Evolutionary conservation across 176 grass and related monocot genomes (phyloP).

Genomic region (Aegilops tauschii): DNA sequence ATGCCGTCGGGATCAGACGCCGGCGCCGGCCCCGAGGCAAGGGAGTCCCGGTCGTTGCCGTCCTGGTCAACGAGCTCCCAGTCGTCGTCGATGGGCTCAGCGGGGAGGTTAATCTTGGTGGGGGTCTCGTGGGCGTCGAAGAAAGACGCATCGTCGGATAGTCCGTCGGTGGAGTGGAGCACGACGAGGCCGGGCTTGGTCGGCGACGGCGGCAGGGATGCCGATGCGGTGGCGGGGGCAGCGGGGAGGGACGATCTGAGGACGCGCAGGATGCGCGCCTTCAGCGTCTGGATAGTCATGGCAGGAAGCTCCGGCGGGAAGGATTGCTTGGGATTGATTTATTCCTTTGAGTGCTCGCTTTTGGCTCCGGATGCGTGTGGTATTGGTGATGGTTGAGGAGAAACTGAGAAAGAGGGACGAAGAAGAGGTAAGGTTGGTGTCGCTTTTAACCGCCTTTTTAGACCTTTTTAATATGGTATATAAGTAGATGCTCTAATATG

Average conservation of each 20-base stretch:
- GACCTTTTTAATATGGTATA: no score
- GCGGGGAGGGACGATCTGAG: constrained; percentile 36
- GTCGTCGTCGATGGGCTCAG: neutral
- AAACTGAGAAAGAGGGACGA: neutral
- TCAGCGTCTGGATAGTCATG: constrained; percentile 56
- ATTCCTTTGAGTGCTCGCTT: neutral
- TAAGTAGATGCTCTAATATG: no score
- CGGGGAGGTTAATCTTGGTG: neutral
- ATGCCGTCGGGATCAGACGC: neutral
- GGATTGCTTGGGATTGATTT: neutral
- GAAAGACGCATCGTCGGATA: constrained; percentile 41
- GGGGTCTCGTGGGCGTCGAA: constrained; percentile 35
- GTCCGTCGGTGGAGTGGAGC: constrained; percentile 23
- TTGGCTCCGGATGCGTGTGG: constrained; percentile 38
- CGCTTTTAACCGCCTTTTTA: constrained; percentile 32
- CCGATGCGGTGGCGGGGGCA: neutral
- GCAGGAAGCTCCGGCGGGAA: neutral
- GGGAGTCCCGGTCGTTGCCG: neutral
- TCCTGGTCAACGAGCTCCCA: constrained; percentile 30
- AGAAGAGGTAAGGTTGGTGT: neutral
- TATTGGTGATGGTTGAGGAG: constrained; percentile 30
- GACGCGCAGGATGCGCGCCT: constrained; percentile 47
- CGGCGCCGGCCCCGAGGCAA: neutral
- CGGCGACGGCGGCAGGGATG: constrained; percentile 40
- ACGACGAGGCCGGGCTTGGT: constrained; percentile 14